Conservation (phyloP, 2,329 filamentous ascomycete genomes). For the Bertia moriformis region DNA sequence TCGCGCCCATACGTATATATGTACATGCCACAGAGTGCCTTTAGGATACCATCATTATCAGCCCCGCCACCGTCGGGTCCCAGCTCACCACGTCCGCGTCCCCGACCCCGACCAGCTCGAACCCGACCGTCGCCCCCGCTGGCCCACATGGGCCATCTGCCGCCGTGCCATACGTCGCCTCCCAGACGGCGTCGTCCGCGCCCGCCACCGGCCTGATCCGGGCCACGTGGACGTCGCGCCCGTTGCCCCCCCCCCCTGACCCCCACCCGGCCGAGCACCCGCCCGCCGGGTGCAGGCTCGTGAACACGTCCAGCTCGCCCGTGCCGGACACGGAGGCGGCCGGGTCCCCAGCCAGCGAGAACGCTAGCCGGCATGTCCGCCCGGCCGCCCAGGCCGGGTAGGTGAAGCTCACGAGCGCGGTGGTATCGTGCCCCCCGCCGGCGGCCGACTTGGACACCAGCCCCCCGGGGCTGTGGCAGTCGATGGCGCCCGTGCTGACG, state of each 20-base stretch:
- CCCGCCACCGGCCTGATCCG: background rate
- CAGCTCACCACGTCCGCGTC: background rate
- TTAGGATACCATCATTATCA: no score
- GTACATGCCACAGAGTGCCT: no score
- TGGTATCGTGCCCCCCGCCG: slow-evolving; percentile 11
- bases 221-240: background rate
- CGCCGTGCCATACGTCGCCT: background rate
- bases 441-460: slow-evolving; percentile 7
- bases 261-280: slow-evolving; percentile 7
- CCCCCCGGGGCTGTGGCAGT: slow-evolving; percentile 3
- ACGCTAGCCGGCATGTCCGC: slow-evolving; percentile 11
- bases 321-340: slow-evolving; percentile 8
- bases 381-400: slow-evolving; percentile 9
- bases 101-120: background rate
- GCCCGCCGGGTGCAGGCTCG: slow-evolving; percentile 8
- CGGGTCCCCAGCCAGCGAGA: slow-evolving; percentile 8
- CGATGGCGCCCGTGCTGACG: slow-evolving; percentile 9
- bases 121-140: background rate
- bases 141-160: no score
- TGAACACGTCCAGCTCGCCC: slow-evolving; percentile 12
- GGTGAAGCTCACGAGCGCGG: slow-evolving; percentile 13
- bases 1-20: no score
- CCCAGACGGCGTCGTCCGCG: background rate
- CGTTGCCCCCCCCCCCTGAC: slow-evolving; percentile 6
- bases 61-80: background rate